phyloP scores from a whole-genome alignment of 2,329 filamentous ascomycete species.

The Aspergillaceae sp. region DNA sequence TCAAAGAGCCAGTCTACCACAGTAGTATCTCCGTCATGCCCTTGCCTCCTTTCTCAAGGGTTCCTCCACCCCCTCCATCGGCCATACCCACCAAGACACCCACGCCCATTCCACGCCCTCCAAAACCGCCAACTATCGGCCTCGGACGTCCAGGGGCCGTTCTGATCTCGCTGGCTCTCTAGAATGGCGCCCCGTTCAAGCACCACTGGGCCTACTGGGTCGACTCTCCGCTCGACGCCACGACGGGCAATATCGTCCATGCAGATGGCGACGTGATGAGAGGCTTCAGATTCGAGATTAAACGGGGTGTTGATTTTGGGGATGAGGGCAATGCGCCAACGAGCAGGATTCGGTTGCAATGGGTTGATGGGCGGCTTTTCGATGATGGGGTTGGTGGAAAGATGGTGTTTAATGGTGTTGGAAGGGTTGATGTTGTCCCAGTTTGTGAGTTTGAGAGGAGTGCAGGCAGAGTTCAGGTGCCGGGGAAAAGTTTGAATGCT shows the following conservation, averaged over 20 bases:
- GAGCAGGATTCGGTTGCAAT: slow-evolving; percentile 22
- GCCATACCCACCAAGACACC: too few relatives aligned
- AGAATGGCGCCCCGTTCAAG: slow-evolving; percentile 26
- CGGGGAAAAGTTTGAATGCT: slow-evolving; percentile 10
- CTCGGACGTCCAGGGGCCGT: slow-evolving; percentile 10
- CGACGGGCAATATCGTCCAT: slow-evolving; percentile 22
- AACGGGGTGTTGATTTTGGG: slow-evolving; percentile 19
- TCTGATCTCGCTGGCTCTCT: slow-evolving; percentile 22
- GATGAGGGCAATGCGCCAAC: slow-evolving; percentile 8
- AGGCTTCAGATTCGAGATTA: slow-evolving; percentile 24
- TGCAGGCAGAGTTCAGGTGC: slow-evolving; percentile 7
- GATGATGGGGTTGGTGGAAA: slow-evolving; percentile 7
- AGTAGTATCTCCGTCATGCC: too few relatives aligned
- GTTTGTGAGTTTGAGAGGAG: slow-evolving; percentile 21
- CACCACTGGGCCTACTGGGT: slow-evolving; percentile 32
- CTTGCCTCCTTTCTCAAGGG: too few relatives aligned
- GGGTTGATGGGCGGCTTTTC: slow-evolving; percentile 17
- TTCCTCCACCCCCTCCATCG: too few relatives aligned
- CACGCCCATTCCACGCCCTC: background rate
- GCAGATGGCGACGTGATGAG: slow-evolving; percentile 24
- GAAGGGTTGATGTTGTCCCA: slow-evolving; percentile 13
- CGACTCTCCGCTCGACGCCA: slow-evolving; percentile 5
- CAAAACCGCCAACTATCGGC: background rate
- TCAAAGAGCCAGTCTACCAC: too few relatives aligned
- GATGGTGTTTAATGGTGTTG: slow-evolving; percentile 17